Conservation (phyloP, 106 monocot species). For the Iris macrosiphon region DNA sequence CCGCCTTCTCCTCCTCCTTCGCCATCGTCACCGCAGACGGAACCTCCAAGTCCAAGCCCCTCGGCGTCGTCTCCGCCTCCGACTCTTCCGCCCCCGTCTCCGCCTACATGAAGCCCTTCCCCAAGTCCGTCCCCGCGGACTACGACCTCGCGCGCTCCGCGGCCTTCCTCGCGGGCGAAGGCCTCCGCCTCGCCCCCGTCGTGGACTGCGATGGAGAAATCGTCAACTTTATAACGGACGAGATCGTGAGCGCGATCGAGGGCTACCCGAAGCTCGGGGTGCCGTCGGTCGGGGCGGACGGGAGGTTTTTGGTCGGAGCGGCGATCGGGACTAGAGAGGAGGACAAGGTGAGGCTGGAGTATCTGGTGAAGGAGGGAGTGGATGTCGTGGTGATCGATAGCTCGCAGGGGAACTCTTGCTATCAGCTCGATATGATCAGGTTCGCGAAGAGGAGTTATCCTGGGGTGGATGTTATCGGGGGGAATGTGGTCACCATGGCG, state of each 20-base stretch:
- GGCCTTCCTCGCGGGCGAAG: constrained; percentile 41
- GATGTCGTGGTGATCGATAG: constrained; percentile 87
- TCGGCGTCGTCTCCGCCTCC: constrained; percentile 54
- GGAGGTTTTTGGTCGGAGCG: constrained; percentile 73
- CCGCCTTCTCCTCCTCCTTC: constrained; percentile 22
- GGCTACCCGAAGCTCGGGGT: constrained; percentile 61
- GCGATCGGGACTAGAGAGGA: constrained; percentile 81
- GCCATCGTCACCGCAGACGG: constrained; percentile 72
- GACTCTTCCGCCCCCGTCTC: constrained; percentile 48
- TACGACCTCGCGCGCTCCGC: constrained; percentile 65
- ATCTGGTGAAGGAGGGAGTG: constrained; percentile 66
- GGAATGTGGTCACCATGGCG: constrained; percentile 83
- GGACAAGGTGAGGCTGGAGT: constrained; percentile 82
- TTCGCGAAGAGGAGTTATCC: constrained; percentile 57
- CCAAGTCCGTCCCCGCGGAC: constrained; percentile 27
- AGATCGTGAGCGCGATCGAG: constrained; percentile 59
- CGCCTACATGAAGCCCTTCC: constrained; percentile 47
- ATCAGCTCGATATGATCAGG: constrained; percentile 94
- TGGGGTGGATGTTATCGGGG: constrained; percentile 82
- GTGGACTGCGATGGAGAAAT: constrained; percentile 45
- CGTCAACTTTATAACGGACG: constrained; percentile 37
- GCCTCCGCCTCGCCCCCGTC: constrained; percentile 36
- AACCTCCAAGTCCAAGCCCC: constrained; percentile 35
- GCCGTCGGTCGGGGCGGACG: constrained; percentile 76
- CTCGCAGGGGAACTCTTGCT: constrained; percentile 90